Percentiles rank a stretch among this genome's conserved stretches.
Evolutionary conservation across 2,329 filamentous ascomycete species (phyloP).

Genomic region (Venturiaceae sp.): DNA sequence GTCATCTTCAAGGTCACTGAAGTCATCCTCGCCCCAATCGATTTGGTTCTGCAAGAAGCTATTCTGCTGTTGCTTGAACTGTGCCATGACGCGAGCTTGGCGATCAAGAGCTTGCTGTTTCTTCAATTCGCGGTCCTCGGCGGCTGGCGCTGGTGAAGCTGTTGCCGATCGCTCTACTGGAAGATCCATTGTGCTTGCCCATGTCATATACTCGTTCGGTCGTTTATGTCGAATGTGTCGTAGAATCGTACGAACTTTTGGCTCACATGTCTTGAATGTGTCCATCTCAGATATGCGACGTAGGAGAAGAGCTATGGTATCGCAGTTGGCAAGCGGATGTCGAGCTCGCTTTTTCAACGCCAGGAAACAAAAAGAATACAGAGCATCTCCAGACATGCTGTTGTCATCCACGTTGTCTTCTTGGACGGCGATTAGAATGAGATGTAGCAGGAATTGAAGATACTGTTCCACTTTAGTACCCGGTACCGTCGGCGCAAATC

Average conservation of each 20-base stretch:
- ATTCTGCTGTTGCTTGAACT: constrained; percentile 96
- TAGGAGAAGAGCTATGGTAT: constrained; percentile 42
- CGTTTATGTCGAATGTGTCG: constrained; percentile 77
- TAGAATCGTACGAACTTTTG: constrained; percentile 76
- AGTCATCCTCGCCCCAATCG: constrained; percentile 82
- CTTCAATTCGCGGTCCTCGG: constrained; percentile 67
- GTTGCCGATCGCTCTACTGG: constrained; percentile 69
- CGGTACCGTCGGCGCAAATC: constrained; percentile 64
- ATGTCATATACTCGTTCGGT: constrained; percentile 60
- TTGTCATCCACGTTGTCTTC: constrained; percentile 48
- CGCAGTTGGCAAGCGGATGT: constrained; percentile 5
- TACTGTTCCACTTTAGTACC: constrained; percentile 82
- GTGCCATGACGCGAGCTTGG: constrained; percentile 91
- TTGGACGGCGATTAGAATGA: constrained; percentile 73
- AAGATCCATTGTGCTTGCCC: constrained; percentile 50
- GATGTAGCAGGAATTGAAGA: constrained; percentile 80
- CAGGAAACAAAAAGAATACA: constrained; percentile 30
- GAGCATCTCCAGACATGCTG: constrained; percentile 2
- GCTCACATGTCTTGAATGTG: constrained; percentile 71
- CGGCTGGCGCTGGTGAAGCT: constrained; percentile 11
- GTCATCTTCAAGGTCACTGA: constrained; percentile 62
- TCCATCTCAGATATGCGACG: constrained; percentile 51
- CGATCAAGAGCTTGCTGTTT: constrained; percentile 85
- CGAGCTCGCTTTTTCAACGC: constrained; percentile 3
- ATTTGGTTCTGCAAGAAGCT: constrained; percentile 87